Evolutionary conservation across 306 rosid species (phyloP).

Genomic region (Cucumis cinereus): DNA sequence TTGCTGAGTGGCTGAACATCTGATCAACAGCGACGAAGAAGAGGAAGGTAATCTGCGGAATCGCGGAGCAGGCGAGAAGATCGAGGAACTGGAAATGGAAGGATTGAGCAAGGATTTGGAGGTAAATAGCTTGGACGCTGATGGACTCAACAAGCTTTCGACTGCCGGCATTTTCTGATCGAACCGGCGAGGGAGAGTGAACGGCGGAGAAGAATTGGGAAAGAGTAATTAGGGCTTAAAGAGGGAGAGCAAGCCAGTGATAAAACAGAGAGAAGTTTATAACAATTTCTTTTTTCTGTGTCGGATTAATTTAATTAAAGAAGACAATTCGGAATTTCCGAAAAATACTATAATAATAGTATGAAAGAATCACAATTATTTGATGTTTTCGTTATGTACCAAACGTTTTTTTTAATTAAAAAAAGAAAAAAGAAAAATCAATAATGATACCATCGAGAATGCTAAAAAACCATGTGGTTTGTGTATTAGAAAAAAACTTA

Average conservation of each 20-base stretch:
- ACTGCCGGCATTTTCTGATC: neutral
- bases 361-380: neutral
- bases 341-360: neutral
- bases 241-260: neutral
- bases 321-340: neutral
- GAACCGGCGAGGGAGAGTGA: neutral
- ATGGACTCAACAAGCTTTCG: neutral
- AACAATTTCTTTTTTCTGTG: neutral
- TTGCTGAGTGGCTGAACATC: constrained; percentile 11
- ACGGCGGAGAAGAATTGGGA: neutral
- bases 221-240: neutral
- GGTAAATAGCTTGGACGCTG: neutral
- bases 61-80: neutral
- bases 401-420: no score
- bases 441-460: no score
- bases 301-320: neutral
- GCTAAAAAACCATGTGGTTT: no score
- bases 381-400: neutral
- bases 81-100: neutral
- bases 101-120: constrained; percentile 28
- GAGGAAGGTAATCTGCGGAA: neutral
- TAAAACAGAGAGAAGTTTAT: neutral
- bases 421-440: no score
- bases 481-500: no score
- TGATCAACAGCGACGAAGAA: constrained; percentile 12